Evolutionary conservation across 1,139 yeast genomes (phyloP).

Genomic region (Wickerhamomyces sp.): DNA sequence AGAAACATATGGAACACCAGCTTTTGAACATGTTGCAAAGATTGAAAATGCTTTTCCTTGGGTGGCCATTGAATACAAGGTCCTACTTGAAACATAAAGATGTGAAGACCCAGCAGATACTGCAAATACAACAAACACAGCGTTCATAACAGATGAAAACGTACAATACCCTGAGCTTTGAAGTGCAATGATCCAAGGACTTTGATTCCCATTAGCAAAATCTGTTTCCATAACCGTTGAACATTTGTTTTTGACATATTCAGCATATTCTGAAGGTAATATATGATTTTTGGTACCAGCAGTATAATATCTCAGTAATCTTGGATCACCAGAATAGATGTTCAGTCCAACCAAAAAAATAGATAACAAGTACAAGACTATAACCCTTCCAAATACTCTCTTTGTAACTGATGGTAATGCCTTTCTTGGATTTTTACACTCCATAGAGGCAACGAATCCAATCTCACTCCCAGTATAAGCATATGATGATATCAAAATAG

Average conservation of each 20-base stretch:
- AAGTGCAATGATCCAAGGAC: slow-evolving; percentile 79
- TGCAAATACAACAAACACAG: slow-evolving; percentile 67
- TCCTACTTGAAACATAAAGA: slow-evolving; percentile 73
- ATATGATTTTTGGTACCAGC: slow-evolving; percentile 8
- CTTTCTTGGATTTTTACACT: slow-evolving; percentile 74
- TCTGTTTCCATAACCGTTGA: slow-evolving; percentile 3
- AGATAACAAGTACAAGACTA: slow-evolving; percentile 62
- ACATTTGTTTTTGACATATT: slow-evolving; percentile 24
- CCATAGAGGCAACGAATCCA: slow-evolving; percentile 83
- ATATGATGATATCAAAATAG: slow-evolving; percentile 61
- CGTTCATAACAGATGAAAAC: slow-evolving; percentile 59
- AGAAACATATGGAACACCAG: slow-evolving; percentile 71
- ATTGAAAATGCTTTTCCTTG: slow-evolving; percentile 64
- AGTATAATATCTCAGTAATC: slow-evolving; percentile 49
- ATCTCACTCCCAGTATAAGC: slow-evolving; percentile 80
- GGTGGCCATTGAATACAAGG: slow-evolving; percentile 67
- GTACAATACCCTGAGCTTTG: slow-evolving; percentile 64
- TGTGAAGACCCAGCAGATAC: slow-evolving; percentile 75
- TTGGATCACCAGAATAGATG: slow-evolving; percentile 71
- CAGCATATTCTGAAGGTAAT: slow-evolving; percentile 6
- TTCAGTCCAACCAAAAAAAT: slow-evolving; percentile 70
- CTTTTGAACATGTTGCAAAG: slow-evolving; percentile 53
- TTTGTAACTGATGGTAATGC: slow-evolving; percentile 76
- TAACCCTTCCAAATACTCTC: slow-evolving; percentile 67
- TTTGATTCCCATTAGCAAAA: slow-evolving; percentile 51